phyloP scores from a whole-genome alignment of 805 yeast species.

The Zygoascus tannicola region DNA sequence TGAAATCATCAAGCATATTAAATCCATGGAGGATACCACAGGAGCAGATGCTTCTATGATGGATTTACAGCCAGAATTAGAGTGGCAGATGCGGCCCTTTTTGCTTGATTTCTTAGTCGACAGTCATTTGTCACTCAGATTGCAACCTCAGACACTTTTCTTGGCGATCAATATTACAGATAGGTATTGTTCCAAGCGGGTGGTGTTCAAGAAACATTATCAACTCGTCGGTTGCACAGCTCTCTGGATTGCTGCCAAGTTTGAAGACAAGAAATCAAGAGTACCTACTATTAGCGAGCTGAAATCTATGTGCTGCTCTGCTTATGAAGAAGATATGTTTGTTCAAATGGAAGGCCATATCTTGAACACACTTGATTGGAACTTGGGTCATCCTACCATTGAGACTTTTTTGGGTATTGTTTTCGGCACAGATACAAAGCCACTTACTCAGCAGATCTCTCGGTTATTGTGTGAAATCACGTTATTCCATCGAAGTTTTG shows the following conservation, averaged over 20 bases:
- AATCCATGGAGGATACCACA: constrained; percentile 26
- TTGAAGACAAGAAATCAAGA: constrained; percentile 63
- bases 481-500: constrained; percentile 26
- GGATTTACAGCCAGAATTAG: constrained; percentile 80
- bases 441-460: constrained; percentile 22
- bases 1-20: constrained; percentile 30
- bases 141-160: constrained; percentile 58
- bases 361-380: constrained; percentile 63
- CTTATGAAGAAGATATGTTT: constrained; percentile 52
- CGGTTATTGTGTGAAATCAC: constrained; percentile 32
- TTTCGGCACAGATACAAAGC: constrained; percentile 9
- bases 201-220: constrained; percentile 75
- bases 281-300: constrained; percentile 68
- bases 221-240: constrained; percentile 89
- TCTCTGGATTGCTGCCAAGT: constrained; percentile 84
- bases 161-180: constrained; percentile 71
- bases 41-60: constrained; percentile 55
- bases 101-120: constrained; percentile 76
- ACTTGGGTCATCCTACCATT: constrained; percentile 52
- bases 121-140: constrained; percentile 47
- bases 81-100: constrained; percentile 60
- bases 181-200: constrained; percentile 81
- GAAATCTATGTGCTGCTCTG: constrained; percentile 59
- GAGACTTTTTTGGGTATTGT: constrained; percentile 34
- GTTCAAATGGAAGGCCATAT: constrained; percentile 74